Evolutionary conservation across 495 filamentous ascomycete species (phyloP).

Genomic region (Penicillium taxi): DNA sequence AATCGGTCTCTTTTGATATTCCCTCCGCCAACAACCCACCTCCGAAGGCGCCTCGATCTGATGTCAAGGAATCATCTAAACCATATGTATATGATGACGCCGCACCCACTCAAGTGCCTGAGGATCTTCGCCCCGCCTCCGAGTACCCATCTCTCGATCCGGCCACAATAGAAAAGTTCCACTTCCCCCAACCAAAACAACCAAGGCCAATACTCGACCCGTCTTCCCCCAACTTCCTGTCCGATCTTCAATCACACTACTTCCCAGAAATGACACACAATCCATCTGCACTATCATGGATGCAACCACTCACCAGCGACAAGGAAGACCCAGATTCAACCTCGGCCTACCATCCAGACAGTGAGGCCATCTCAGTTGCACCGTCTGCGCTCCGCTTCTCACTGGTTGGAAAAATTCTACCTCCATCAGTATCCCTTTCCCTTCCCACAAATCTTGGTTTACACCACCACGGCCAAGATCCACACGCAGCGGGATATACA

Average conservation of each 20-base stretch:
- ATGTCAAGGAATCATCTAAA: conserved; percentile 6
- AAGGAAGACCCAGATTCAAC: conserved; percentile 36
- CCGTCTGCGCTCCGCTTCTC: conserved; percentile 80
- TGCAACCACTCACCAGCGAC: conserved; percentile 62
- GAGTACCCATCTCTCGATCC: conserved; percentile 30
- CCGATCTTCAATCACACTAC: conserved; percentile 79
- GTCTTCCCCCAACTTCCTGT: conserved; percentile 69
- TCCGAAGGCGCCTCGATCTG: conserved; percentile 4
- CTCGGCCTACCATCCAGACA: conserved; percentile 71
- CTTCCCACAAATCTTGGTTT: conserved; percentile 70
- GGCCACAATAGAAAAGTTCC: conserved; percentile 56
- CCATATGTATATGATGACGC: conserved; percentile 29
- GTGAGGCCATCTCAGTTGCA: conserved; percentile 53
- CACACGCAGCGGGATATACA: conserved; percentile 91
- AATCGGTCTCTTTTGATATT: conserved; percentile 29
- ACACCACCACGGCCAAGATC: conserved; percentile 90
- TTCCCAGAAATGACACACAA: conserved; percentile 82
- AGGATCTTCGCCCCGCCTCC: conserved; percentile 38
- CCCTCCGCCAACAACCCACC: conserved; percentile 4
- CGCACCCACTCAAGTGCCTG: conserved; percentile 25
- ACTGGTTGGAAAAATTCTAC: conserved; percentile 68
- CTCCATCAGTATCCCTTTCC: conserved; percentile 60
- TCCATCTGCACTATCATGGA: conserved; percentile 82
- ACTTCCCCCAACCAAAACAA: conserved; percentile 31
- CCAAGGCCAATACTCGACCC: conserved; percentile 70